phyloP scores from a whole-genome alignment of 768 basidiomycete species.

The Tremella yokohamensis region DNA sequence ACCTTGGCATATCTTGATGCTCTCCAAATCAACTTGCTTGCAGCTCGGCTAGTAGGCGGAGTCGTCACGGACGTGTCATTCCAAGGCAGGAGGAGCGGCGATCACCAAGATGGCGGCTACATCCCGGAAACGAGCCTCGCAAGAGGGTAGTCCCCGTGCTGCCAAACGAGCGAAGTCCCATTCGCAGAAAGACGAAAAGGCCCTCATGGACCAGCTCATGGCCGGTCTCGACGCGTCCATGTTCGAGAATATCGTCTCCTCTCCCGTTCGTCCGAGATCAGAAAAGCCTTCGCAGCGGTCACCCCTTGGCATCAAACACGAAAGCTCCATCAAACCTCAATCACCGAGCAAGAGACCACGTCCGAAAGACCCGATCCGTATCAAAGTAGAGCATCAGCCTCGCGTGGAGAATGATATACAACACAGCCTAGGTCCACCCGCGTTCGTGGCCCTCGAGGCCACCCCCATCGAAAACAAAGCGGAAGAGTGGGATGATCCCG shows the following conservation, averaged over 20 bases:
- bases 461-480: constrained; percentile 7
- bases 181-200: constrained; percentile 53
- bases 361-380: background rate
- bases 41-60: too few species aligned
- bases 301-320: constrained; percentile 8
- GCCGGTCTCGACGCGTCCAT: constrained; percentile 59
- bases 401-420: background rate
- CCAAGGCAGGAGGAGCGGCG: too few species aligned
- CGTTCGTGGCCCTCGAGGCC: constrained; percentile 11
- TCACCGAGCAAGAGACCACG: constrained; percentile 1
- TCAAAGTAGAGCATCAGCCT: constrained; percentile 1
- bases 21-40: too few species aligned
- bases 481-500: constrained; percentile 29
- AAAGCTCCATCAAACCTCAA: background rate
- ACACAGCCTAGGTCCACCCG: background rate
- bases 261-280: constrained; percentile 31
- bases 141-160: too few species aligned
- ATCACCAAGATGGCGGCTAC: too few species aligned
- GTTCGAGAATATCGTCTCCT: constrained; percentile 55
- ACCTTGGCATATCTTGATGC: too few species aligned
- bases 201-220: constrained; percentile 60
- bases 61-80: too few species aligned
- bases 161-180: too few species aligned
- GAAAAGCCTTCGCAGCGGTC: constrained; percentile 10
- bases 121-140: too few species aligned